A percentile compares a stretch with the other conserved stretches of the same genome.
These are phyloP conservation scores for Ophiocordyceps camponoti-leonardi DNA, from an alignment of 2,329 filamentous ascomycete species.

Conservation along the genomic window DNA sequence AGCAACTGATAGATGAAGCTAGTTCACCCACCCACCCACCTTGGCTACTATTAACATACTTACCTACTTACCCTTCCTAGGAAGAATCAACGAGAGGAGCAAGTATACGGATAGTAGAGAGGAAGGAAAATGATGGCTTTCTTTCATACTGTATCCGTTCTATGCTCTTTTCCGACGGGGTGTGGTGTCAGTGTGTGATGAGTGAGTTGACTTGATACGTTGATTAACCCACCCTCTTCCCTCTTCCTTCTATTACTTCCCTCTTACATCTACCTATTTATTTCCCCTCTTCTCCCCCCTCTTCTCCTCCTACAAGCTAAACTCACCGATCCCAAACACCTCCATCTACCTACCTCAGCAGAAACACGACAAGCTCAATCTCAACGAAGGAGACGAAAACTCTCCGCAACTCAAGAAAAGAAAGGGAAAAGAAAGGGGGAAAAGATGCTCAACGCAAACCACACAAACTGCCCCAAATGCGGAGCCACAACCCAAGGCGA, in stretches of 20 bases:
- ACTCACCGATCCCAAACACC: too few species aligned
- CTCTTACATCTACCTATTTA: background rate
- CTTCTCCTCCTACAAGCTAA: too few species aligned
- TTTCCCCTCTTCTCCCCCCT: background rate
- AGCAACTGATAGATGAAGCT: too few species aligned
- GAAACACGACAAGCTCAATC: background rate
- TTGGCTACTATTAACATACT: too few species aligned
- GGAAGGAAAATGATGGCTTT: background rate
- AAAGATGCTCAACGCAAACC: slow-evolving; percentile 14
- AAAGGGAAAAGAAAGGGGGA: too few species aligned
- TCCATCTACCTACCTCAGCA: background rate
- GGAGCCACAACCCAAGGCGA: slow-evolving; percentile 24
- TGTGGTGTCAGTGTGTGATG: too few species aligned
- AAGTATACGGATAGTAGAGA: background rate
- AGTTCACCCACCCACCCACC: too few species aligned
- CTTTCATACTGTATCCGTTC: background rate
- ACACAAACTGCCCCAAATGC: slow-evolving; percentile 38
- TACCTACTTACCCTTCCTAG: too few species aligned
- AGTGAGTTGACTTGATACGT: too few species aligned
- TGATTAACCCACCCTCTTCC: too few species aligned
- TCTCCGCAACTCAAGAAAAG: too few species aligned
- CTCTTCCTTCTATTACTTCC: background rate
- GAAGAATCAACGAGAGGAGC: background rate
- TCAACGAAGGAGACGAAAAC: background rate
- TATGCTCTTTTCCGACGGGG: too few species aligned